Base-by-base conservation (phyloP, 208 protist genomes). In the Trypanosoma lewisi region DNA sequence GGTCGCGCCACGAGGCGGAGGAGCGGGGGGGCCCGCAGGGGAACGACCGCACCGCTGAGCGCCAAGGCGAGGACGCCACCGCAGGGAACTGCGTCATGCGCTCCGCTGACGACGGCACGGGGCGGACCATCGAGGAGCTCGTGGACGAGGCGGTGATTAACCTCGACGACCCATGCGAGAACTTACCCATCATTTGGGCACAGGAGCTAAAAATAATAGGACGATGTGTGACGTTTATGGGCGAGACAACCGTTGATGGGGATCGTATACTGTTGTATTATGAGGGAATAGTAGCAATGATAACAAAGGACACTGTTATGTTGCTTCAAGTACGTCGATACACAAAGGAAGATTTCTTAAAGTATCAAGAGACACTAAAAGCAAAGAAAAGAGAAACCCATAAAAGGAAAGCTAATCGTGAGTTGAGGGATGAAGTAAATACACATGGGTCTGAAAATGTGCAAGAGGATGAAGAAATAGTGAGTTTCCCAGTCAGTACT, bases 181-280 rank as follows among this genome's bases (percentile, higher is more conserved):
- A 89, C 44, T 36, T 95, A 31, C 88, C 88, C 16, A 3, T 47
- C 12, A 65, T 92, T 33, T 30, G 61, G 0, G 73, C 77, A 36
- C 82, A 80, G 2, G 85, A 95, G 70, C 64, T 95, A 45, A 88
- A 87, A 57, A 74, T 95, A 50, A 92, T 95, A 36, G 88, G 88
- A 0, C 82, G 85, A 23, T 84, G 77, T 49, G 83, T 95, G 28
- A 85, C 72, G 4, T 90, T 95, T 72, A 63, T 60, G 1, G 82
- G 75, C 1, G 88, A 92, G 39, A 85, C 83, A 11, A 68, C 49
- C 2, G 54, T 87, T 19, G 49, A 74, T n/a, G 80, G 73, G 25
- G 73, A 89, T 44, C 66, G 42, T 1, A 33, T 58, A 41, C 41
- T 73, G 4, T 77, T 90, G 25, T 69, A 79, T 55, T 95, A 92